These are phyloP conservation scores for Suillus cothurnatus DNA, from an alignment of 768 basidiomycete species.

Conservation along the genomic window DNA sequence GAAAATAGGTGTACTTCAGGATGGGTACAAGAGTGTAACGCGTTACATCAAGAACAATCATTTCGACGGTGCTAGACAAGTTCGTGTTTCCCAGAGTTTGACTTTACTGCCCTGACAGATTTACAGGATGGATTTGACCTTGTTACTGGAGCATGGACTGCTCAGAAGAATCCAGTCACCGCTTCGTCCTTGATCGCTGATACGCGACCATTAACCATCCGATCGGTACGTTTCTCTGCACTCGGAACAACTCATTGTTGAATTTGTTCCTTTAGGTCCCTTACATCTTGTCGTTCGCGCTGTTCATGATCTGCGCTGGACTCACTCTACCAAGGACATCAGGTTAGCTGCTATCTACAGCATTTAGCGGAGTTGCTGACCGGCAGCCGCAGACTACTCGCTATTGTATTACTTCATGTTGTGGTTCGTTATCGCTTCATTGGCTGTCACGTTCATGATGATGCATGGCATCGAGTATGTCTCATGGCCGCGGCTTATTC, in stretches of 20 bases:
- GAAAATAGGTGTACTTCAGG: slow-evolving; percentile 74
- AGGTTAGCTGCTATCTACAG: slow-evolving; percentile 50
- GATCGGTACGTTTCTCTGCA: slow-evolving; percentile 60
- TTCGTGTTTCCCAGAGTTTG: slow-evolving; percentile 27
- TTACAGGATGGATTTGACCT: slow-evolving; percentile 92
- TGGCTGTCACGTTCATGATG: slow-evolving; percentile 72
- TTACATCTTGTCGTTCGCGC: slow-evolving; percentile 72
- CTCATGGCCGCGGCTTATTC: slow-evolving; percentile 87
- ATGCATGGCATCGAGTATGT: slow-evolving; percentile 94
- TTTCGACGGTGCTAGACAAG: slow-evolving; percentile 92
- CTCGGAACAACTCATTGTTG: slow-evolving; percentile 9
- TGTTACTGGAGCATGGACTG: slow-evolving; percentile 88
- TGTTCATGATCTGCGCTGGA: slow-evolving; percentile 88
- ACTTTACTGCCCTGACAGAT: slow-evolving; percentile 3
- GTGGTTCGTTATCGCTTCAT: slow-evolving; percentile 67
- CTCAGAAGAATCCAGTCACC: slow-evolving; percentile 72
- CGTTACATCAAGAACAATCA: slow-evolving; percentile 97
- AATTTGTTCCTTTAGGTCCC: slow-evolving; percentile 63
- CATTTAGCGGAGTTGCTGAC: slow-evolving; percentile 2
- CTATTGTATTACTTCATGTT: slow-evolving; percentile 83
- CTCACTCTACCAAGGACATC: slow-evolving; percentile 86
- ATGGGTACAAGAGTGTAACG: slow-evolving; percentile 80
- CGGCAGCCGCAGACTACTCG: slow-evolving; percentile 65
- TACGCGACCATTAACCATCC: slow-evolving; percentile 76
- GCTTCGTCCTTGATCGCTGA: slow-evolving; percentile 76